A percentile compares a stretch with the other conserved stretches of the same genome.
Evolutionary conservation across 495 filamentous ascomycete species (phyloP).

Genomic region (Hyaloscypha finlandica): DNA sequence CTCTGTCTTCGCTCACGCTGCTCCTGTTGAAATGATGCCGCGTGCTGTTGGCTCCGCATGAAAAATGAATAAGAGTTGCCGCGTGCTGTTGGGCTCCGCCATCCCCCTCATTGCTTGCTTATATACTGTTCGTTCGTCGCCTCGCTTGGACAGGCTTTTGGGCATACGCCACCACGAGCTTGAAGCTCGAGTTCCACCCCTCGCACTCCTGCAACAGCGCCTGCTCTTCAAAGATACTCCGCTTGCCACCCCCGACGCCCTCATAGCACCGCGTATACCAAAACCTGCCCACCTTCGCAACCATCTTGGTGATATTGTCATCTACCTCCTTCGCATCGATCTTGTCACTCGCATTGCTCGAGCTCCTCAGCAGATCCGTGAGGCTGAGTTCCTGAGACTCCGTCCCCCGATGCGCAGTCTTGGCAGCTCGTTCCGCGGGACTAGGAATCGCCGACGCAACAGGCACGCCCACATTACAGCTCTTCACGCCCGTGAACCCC

Average conservation of each 20-base stretch:
- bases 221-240: conserved; percentile 81
- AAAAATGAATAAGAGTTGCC: no score
- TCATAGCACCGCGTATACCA: conserved; percentile 97
- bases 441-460: conserved; percentile 68
- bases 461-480: conserved; percentile 87
- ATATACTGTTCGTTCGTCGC: conserved; percentile 50
- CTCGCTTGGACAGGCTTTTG: conserved; percentile 68
- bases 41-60: neutral
- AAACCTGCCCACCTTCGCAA: conserved; percentile 89
- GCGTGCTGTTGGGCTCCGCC: no score
- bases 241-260: conserved; percentile 52
- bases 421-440: neutral
- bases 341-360: neutral
- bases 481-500: conserved; percentile 82
- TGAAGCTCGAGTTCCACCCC: conserved; percentile 81
- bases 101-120: neutral
- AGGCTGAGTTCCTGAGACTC: conserved; percentile 49
- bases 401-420: neutral
- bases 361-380: conserved; percentile 65
- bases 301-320: conserved; percentile 86
- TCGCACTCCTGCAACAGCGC: conserved; percentile 81
- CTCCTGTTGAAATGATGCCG: neutral
- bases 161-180: conserved; percentile 88
- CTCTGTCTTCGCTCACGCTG: neutral
- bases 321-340: conserved; percentile 51